Base-by-base conservation (phyloP, 2,329 filamentous ascomycete genomes). In the Fusarium chuoi region DNA sequence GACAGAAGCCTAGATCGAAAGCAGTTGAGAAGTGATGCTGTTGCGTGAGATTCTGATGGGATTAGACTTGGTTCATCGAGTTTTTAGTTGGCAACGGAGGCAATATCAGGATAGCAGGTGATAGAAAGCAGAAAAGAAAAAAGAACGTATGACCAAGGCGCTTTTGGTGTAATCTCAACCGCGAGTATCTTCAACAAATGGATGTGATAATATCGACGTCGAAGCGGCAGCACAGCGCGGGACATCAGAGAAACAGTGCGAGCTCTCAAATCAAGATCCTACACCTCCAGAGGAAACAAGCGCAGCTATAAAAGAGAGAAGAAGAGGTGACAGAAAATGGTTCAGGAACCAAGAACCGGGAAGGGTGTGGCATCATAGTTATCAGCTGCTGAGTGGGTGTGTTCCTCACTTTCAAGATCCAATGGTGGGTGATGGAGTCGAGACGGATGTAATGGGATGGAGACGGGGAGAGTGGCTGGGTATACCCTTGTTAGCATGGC, bases 381-480 rank as follows among this genome's bases (percentile, higher is more conserved):
- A 73, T 70, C 56, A 46, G 62, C 42, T 41, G 45, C 51, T 68
- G 46, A 30, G 55, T 30, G 55, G 60, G 65, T 42, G 55, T 70
- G 65, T 60, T 70, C 68, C 63, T 70, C 65, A 68, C 69, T 61
- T 56, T 55, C 42, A 65, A 77, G 75, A 77, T 77, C 75, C 70
- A 68, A 68, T 71, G 69, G 61, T 74, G 70, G 65, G 65, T 36
- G 51, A 66, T 60, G 52, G 68, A 73, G 65, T 60, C 61, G 67
- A 58, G 59, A 54, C 41, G 42, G 39, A 49, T 57, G 70, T 15
- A 41, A 65, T 46, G 61, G 17, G 65, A 69, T 62, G 73, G 66
- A 64, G 74, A 76, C 63, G 65, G 73, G 76, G 75, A 77, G 73
- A 61, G 52, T 45, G 59, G 71, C 71, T 63, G 61, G 71, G 76